Base-by-base conservation (phyloP, 1,284 basidiomycete species). In the Fomitopsis betulina region DNA sequence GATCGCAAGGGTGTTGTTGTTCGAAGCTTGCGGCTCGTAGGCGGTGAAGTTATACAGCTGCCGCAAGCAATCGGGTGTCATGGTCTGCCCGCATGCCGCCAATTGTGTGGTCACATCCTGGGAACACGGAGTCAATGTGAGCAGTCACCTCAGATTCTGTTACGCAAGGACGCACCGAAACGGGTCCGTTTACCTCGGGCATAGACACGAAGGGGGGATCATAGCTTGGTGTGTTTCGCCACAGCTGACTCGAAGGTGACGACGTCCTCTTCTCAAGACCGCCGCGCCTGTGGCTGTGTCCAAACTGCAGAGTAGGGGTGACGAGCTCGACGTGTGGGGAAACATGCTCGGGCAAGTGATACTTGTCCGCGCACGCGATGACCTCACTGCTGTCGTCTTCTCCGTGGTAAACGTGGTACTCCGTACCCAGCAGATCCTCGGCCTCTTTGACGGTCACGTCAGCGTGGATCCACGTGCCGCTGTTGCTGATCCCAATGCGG, bases 51-150 rank as follows among this genome's bases (percentile, higher is more conserved):
- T 80, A 67, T 86, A 87, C 50, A 86, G 64, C 5, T 75, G 73
- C 51, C 76, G 70, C 56, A 87, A 65, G 64, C 84, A 87, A 1
- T 77, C 68, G 10, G 82, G 82, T 0, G 84, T 85, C 53, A 85
- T 77, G 5, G 70, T 75, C 5, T 63, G 68, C 8, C 68, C 64
- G 63, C 83, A 86, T 35, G 64, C 37, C 33, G 58, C 47, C 19
- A 66, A 57, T 47, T 63, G 56, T 30, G 61, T 57, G 27, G 60
- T 57, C 9, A 62, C 17, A 10, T 42, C 55, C 64, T 66, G 51
- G 76, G 33, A 77, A 73, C 50, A 82, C 67, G 69, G 13, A 37
- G 66, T 40, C 37, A 45, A 0, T 5, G 77, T 79, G 60, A 79
- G 82, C 42, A n/a, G 23, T 19, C 15, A 32, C 55, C 15, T 13